phyloP scores from a whole-genome alignment of 106 monocot species.

The Iris macrosiphon region DNA sequence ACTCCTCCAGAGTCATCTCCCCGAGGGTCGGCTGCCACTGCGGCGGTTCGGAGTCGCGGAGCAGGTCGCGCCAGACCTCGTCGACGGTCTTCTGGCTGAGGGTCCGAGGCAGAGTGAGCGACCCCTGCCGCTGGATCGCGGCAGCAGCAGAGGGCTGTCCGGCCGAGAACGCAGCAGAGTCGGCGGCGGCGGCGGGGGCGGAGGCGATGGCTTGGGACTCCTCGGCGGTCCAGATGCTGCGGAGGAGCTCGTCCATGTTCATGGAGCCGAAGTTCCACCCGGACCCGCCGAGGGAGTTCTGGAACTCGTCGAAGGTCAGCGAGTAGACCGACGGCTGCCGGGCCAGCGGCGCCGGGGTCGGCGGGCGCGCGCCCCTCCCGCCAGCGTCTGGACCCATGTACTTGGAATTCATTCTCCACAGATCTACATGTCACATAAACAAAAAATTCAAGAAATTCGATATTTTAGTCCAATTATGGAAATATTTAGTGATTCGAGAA shows the following conservation, averaged over 20 bases:
- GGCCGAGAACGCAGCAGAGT: neutral
- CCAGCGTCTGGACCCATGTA: slow-evolving; percentile 3
- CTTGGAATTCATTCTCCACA: slow-evolving; percentile 13
- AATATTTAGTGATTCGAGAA: neutral
- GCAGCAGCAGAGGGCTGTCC: neutral
- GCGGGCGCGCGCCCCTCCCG: neutral
- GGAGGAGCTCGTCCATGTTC: slow-evolving; percentile 80
- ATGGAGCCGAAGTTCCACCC: slow-evolving; percentile 82
- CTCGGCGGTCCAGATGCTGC: slow-evolving; percentile 64
- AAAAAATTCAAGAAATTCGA: too few species aligned
- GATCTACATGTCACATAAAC: too few species aligned
- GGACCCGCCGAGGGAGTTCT: slow-evolving; percentile 39
- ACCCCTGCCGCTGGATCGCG: slow-evolving; percentile 34
- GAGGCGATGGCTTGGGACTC: slow-evolving; percentile 41
- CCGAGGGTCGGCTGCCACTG: slow-evolving; percentile 51
- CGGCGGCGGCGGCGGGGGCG: neutral
- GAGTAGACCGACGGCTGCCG: slow-evolving; percentile 70
- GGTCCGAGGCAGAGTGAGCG: slow-evolving; percentile 34
- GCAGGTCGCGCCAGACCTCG: slow-evolving; percentile 73
- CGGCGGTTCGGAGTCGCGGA: slow-evolving; percentile 9
- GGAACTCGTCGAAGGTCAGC: slow-evolving; percentile 73
- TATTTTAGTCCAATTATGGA: neutral
- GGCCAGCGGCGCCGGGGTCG: slow-evolving; percentile 26
- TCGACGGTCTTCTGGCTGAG: slow-evolving; percentile 70
- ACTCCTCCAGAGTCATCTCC: slow-evolving; percentile 82